Conservation (phyloP, 805 yeast species). For the Brettanomyces naardenensis region DNA sequence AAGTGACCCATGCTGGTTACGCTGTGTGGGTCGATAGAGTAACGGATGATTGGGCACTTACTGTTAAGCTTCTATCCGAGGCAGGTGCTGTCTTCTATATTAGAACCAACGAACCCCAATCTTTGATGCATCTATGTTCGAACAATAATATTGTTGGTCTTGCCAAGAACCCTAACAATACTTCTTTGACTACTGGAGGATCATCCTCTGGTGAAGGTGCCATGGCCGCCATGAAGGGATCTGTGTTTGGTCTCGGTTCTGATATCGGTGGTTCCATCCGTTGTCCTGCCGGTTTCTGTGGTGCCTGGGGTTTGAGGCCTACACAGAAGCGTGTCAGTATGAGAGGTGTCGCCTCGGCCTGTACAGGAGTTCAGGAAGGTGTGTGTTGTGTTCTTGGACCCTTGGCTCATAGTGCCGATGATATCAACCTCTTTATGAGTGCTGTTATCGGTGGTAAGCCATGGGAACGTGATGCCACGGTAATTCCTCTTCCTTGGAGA, state of each 20-base stretch:
- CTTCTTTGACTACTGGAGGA: slow-evolving; percentile 41
- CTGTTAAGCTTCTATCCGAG: slow-evolving; percentile 33
- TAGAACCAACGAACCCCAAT: slow-evolving; percentile 48
- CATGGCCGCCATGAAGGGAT: slow-evolving; percentile 37
- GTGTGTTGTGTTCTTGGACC: slow-evolving; percentile 37
- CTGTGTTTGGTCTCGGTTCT: slow-evolving; percentile 34
- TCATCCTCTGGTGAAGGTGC: slow-evolving; percentile 49
- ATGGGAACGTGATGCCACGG: slow-evolving; percentile 43
- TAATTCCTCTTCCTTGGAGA: slow-evolving; percentile 44
- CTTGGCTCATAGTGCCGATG: slow-evolving; percentile 36
- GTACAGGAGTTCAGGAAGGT: slow-evolving; percentile 38
- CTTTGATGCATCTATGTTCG: slow-evolving; percentile 47
- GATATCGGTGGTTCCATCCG: slow-evolving; percentile 52
- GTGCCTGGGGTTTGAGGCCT: slow-evolving; percentile 39
- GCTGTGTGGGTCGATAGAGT: slow-evolving; percentile 33
- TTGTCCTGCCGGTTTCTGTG: slow-evolving; percentile 45
- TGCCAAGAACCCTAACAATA: slow-evolving; percentile 39
- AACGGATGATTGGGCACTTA: slow-evolving; percentile 28
- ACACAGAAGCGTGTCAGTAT: slow-evolving; percentile 40
- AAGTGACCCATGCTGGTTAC: slow-evolving; percentile 44
- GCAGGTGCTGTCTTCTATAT: slow-evolving; percentile 48
- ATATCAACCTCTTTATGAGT: slow-evolving; percentile 39
- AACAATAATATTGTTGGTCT: slow-evolving; percentile 45
- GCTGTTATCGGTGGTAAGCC: slow-evolving; percentile 38
- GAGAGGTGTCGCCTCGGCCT: slow-evolving; percentile 25